phyloP scores from a whole-genome alignment of 495 filamentous ascomycete genomes.

The Tuber borchii region DNA sequence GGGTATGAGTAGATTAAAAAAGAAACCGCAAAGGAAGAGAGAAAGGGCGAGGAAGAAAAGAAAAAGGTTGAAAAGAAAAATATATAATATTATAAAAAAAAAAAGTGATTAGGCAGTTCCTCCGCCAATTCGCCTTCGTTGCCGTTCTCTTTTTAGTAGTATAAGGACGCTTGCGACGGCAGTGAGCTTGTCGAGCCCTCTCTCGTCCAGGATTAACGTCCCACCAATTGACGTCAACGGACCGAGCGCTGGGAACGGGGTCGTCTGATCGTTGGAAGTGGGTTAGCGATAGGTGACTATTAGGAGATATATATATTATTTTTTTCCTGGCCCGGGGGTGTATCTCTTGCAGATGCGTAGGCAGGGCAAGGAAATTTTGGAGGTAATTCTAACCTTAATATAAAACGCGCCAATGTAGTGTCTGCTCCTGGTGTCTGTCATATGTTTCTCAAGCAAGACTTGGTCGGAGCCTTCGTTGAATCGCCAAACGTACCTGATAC shows the following conservation, averaged over 20 bases:
- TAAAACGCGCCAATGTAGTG: conserved; percentile 33
- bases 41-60: neutral
- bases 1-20: neutral
- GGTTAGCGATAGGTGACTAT: neutral
- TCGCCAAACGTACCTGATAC: conserved; percentile 14
- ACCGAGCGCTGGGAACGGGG: neutral
- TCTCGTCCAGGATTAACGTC: conserved; percentile 34
- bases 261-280: neutral
- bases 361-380: conserved; percentile 1
- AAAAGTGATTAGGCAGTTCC: conserved; percentile 3
- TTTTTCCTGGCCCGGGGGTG: neutral
- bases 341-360: neutral
- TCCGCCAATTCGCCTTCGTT: conserved; percentile 28
- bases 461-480: conserved; percentile 9
- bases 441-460: conserved; percentile 16
- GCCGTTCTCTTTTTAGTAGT: conserved; percentile 35
- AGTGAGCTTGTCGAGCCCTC: conserved; percentile 23
- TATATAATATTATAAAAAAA: too few relatives aligned
- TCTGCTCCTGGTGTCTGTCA: conserved; percentile 11
- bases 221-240: conserved; percentile 24
- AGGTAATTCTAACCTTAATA: conserved; percentile 27
- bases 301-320: neutral
- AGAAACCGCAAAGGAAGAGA: neutral
- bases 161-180: conserved; percentile 30
- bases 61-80: neutral